Base-by-base conservation (phyloP, 1,139 yeast genomes). In the Protomyces arabidopsidicola region DNA sequence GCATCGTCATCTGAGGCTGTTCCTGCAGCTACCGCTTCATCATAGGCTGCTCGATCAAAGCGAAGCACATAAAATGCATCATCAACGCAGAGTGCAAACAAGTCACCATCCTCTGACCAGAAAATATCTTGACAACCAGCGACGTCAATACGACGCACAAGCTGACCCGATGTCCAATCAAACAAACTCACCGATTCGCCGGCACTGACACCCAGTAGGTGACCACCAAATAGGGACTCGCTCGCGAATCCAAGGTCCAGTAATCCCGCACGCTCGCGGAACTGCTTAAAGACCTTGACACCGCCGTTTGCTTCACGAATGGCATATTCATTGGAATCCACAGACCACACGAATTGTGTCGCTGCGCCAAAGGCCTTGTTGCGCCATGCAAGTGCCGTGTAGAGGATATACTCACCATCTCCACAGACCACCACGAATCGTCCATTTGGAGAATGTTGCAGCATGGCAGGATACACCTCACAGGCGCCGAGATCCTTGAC, bases 311-410 rank as follows among this genome's bases (percentile, higher is more conserved):
- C 79, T 72, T 88, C 95, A 70, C 93, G 83, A 63, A 90, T 83
- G 36, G 97, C 98, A 76, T 84, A 93, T 68, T 86, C 81, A 71
- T 89, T 87, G 22, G 95, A 86, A 75, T 93, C 98, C 69, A 87
- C 88, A 53, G 95, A 86, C 99, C 99, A 93, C 53, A 85, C 96
- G 75, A 95, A 90, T 73, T 90, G 97, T 66, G 85, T 78, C 16
- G 96, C 97, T 65, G 84, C 82, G 68, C 98, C 98, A 75, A 89
- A 93, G 60, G 91, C 83, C 77, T 90, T 93, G 70, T 95, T 90
- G 78, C 98, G 85, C 98, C 98, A 93, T 1, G 98, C 98, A 72
- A 95, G 82, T 0, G 98, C 95, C 6, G 98, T 90, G 78, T 93
- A 95, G 65, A 95, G 87, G 71, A 93, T 90, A 75, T 90, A 93